phyloP scores from a whole-genome alignment of 495 filamentous ascomycete species.

The Friedmanniomyces endolithicus region DNA sequence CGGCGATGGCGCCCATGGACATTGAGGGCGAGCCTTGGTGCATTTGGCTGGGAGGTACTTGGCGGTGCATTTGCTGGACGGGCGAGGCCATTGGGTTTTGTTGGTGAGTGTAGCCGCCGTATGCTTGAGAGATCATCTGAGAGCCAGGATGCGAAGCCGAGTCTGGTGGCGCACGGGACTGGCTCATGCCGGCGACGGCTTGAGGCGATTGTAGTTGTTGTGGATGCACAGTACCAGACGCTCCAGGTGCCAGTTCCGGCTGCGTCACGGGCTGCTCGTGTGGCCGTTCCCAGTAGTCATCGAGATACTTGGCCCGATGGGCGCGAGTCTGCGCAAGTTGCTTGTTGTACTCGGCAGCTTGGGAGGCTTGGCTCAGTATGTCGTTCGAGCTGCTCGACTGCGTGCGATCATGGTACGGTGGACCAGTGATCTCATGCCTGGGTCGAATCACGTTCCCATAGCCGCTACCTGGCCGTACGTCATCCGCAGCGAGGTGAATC shows the following conservation, averaged over 20 bases:
- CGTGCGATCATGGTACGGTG: conserved; percentile 76
- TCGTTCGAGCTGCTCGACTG: conserved; percentile 70
- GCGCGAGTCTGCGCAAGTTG: conserved; percentile 59
- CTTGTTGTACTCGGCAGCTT: conserved; percentile 85
- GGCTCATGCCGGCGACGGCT: conserved; percentile 15
- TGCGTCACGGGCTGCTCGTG: conserved; percentile 49
- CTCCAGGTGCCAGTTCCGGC: conserved; percentile 33
- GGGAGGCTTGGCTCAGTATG: conserved; percentile 74
- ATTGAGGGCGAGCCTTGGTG: conserved; percentile 32
- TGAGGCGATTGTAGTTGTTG: conserved; percentile 20
- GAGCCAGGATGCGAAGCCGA: conserved; percentile 30
- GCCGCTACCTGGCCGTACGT: conserved; percentile 58
- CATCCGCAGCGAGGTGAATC: conserved; percentile 70
- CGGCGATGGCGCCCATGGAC: conserved; percentile 24
- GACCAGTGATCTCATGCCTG: conserved; percentile 79
- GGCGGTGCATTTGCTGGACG: conserved; percentile 41
- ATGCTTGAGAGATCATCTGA: conserved; percentile 44
- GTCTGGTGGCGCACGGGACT: conserved; percentile 15
- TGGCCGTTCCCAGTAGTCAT: conserved; percentile 62
- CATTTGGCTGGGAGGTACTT: conserved; percentile 36
- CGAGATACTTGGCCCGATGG: conserved; percentile 61
- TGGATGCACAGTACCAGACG: conserved; percentile 34
- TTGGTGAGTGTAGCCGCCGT: conserved; percentile 36
- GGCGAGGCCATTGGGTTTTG: conserved; percentile 42
- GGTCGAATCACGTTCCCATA: conserved; percentile 74